Evolutionary conservation across 495 filamentous ascomycete genomes (phyloP).

Genomic region (Daldinia vernicosa): DNA sequence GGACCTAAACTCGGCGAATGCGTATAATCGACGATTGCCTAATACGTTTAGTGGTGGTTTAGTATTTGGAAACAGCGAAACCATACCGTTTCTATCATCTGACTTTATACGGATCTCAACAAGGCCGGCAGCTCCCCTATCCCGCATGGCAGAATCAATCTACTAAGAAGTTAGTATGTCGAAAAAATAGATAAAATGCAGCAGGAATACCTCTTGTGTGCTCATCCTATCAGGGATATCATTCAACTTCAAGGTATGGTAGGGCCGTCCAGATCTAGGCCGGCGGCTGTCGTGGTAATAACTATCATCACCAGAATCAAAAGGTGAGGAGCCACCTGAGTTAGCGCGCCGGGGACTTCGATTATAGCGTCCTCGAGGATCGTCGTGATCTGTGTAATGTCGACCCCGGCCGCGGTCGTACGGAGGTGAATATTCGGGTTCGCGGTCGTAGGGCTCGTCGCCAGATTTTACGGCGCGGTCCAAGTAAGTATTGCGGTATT

Average conservation of each 20-base stretch:
- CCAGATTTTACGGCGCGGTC: slow-evolving; percentile 3
- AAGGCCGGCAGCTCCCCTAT: slow-evolving; percentile 44
- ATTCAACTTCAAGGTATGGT: slow-evolving; percentile 46
- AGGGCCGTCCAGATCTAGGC: slow-evolving; percentile 40
- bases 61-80: neutral
- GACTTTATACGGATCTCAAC: slow-evolving; percentile 46
- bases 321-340: slow-evolving; percentile 38
- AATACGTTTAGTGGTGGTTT: slow-evolving; percentile 59
- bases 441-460: slow-evolving; percentile 14
- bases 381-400: slow-evolving; percentile 34
- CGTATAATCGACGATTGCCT: slow-evolving; percentile 74
- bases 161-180: slow-evolving; percentile 17
- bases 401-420: slow-evolving; percentile 27
- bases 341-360: slow-evolving; percentile 40
- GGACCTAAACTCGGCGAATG: slow-evolving; percentile 71
- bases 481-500: slow-evolving; percentile 22
- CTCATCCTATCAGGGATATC: slow-evolving; percentile 44
- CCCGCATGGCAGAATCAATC: slow-evolving; percentile 41
- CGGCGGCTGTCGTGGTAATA: slow-evolving; percentile 41
- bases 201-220: slow-evolving; percentile 33
- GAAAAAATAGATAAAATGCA: neutral
- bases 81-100: slow-evolving; percentile 40
- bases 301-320: slow-evolving; percentile 34
- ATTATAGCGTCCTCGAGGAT: slow-evolving; percentile 19
- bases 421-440: slow-evolving; percentile 12